Evolutionary conservation across 2,329 filamentous ascomycete species (phyloP), one percentile per base, ranked within the genome.

Genomic region (Cytospora leucostoma): DNA sequence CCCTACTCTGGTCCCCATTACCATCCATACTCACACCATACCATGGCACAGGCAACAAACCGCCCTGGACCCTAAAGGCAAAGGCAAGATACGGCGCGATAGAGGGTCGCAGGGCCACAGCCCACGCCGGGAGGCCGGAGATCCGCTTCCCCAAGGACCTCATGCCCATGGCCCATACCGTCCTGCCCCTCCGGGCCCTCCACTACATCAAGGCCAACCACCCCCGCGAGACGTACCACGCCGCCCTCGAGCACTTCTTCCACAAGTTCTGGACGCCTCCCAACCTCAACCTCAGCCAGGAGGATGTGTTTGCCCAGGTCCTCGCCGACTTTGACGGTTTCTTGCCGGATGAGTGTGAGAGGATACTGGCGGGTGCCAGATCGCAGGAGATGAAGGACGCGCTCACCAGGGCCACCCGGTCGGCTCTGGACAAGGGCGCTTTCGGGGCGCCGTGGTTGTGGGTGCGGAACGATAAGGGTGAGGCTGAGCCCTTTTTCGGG

Each of bases 371-470:
- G 3, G 84, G 81, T 0, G 79, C 82, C 0, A 75, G 71, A 7
- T 79, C 79, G 27, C 78, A 80, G 5, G 76, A 83, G 58, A 68
- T 71, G 62, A 80, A 79, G 69, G 69, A 72, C 32, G 61, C 63
- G 59, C 74, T 90, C 58, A 80, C 80, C 51, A 77, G 74, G 3
- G 81, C 81, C 51, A 93, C 90, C 19, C 79, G 84, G 64, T 80
- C 81, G 67, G 88, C 84, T 0, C 73, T 91, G 17, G 82, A 84
- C 44, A 78, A 77, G 56, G 91, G 90, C 0, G 91, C 90, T 0
- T 94, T 91, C 74, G 91, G 91, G 0, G 85, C 86, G 56, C 91
- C 91, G 1, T 94, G 91, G 90, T 79, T 91, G 65, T 88, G 86
- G 82, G 90, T 87, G 3, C 81, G 79, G 19, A 85, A 89, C 68